A percentile compares a stretch with the other conserved stretches of the same genome.
These are phyloP conservation scores for Debaryomycetaceae sp. DNA, from an alignment of 1,139 yeast species.

Conservation along the genomic window DNA sequence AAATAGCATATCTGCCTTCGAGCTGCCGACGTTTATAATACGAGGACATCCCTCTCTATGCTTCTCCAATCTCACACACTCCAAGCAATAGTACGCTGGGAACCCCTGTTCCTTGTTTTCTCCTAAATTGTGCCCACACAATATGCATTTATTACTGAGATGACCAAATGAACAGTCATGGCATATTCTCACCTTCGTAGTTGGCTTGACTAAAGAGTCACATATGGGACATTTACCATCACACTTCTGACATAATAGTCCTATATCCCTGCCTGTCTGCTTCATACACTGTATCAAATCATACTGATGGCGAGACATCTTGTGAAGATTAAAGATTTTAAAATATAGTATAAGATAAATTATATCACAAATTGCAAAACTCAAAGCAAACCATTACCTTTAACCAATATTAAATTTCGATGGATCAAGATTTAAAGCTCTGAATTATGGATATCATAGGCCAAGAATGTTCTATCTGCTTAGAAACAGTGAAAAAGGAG, in stretches of 20 bases:
- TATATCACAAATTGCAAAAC: background rate
- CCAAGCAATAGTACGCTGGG: constrained; percentile 81
- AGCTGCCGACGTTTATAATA: constrained; percentile 74
- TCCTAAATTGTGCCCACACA: constrained; percentile 58
- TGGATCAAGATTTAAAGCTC: too few relatives aligned
- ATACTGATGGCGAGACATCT: constrained; percentile 87
- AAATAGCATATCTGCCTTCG: constrained; percentile 64
- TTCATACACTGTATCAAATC: constrained; percentile 84
- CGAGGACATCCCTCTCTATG: constrained; percentile 94
- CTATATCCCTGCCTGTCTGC: constrained; percentile 74
- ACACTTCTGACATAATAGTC: constrained; percentile 76
- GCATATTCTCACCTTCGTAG: constrained; percentile 70
- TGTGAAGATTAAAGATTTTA: background rate
- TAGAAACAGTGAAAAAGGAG: constrained; percentile 30
- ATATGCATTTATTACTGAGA: constrained; percentile 59
- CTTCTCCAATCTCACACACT: constrained; percentile 76
- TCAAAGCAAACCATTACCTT: background rate
- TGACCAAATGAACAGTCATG: constrained; percentile 83
- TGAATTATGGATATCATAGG: constrained; percentile 5
- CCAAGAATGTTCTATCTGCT: constrained; percentile 50
- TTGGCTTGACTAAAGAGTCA: constrained; percentile 81
- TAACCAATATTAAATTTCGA: background rate
- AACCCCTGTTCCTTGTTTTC: constrained; percentile 44
- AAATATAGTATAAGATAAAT: too few relatives aligned
- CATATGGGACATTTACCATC: constrained; percentile 93